A percentile compares a stretch with the other conserved stretches of the same genome.
These are phyloP conservation scores for Trichoderma sp. DNA, from an alignment of 2,329 filamentous ascomycete genomes.

Conservation along the genomic window DNA sequence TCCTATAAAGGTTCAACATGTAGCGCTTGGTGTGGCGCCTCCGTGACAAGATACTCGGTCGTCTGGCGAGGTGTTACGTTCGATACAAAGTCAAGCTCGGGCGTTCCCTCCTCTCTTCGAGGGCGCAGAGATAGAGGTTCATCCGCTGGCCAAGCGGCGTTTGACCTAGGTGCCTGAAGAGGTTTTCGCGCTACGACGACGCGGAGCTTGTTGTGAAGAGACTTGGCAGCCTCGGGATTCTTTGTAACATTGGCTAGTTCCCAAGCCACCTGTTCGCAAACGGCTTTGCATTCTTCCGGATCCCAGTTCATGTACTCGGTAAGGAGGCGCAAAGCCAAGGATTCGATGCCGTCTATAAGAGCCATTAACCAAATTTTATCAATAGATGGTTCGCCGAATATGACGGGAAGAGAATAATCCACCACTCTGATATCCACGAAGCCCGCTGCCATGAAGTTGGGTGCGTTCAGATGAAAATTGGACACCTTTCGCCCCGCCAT, in stretches of 20 bases:
- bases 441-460: slow-evolving; percentile 51
- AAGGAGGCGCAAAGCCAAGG: slow-evolving; percentile 53
- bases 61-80: neutral
- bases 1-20: neutral
- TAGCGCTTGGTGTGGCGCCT: neutral
- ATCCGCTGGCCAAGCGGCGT: slow-evolving; percentile 15
- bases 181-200: slow-evolving; percentile 58
- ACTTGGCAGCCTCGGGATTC: slow-evolving; percentile 48
- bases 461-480: slow-evolving; percentile 50
- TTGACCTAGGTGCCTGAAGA: slow-evolving; percentile 33
- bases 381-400: slow-evolving; percentile 49
- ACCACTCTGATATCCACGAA: slow-evolving; percentile 56
- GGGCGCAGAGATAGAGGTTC: neutral
- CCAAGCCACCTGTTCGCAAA: slow-evolving; percentile 52
- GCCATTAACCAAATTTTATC: slow-evolving; percentile 60
- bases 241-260: slow-evolving; percentile 56
- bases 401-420: slow-evolving; percentile 55
- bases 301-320: slow-evolving; percentile 59
- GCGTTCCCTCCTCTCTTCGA: neutral
- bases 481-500: slow-evolving; percentile 52
- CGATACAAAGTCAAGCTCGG: neutral
- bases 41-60: neutral
- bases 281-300: slow-evolving; percentile 50
- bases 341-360: slow-evolving; percentile 56
- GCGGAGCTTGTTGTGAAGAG: slow-evolving; percentile 52